phyloP scores from a whole-genome alignment of 2,329 filamentous ascomycete genomes.

The Diaporthe sp. region DNA sequence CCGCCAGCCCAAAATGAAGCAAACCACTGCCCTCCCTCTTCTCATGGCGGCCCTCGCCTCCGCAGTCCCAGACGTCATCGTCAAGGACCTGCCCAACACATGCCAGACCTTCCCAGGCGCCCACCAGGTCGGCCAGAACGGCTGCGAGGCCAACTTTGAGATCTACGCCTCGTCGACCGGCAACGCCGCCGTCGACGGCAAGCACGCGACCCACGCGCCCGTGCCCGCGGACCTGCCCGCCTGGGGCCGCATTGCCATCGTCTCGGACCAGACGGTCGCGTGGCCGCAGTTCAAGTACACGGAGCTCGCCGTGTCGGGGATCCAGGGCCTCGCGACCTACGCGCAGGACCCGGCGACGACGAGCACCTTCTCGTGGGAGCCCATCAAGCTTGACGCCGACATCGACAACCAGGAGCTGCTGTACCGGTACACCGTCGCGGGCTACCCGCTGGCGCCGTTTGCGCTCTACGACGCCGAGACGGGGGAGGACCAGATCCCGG shows the following conservation, averaged over 20 bases:
- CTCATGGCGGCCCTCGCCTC: slow-evolving; percentile 21
- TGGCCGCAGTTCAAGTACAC: slow-evolving; percentile 17
- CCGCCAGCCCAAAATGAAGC: background rate
- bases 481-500: background rate
- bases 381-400: background rate
- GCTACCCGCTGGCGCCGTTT: slow-evolving; percentile 1
- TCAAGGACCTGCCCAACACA: slow-evolving; percentile 7
- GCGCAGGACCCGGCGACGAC: background rate
- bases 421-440: background rate
- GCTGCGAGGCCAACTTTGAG: slow-evolving; percentile 11
- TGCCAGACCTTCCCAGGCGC: slow-evolving; percentile 18
- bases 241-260: slow-evolving; percentile 8
- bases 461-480: background rate
- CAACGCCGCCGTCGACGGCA: slow-evolving; percentile 18
- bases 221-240: background rate
- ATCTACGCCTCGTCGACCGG: slow-evolving; percentile 18
- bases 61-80: slow-evolving; percentile 5
- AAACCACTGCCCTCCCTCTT: background rate
- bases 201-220: background rate
- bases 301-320: background rate
- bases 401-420: slow-evolving; percentile 14
- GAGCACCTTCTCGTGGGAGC: background rate
- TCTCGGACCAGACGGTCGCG: background rate
- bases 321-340: background rate
- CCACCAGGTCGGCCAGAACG: background rate